These are phyloP conservation scores for Cordyceps militaris DNA, from an alignment of 2,329 filamentous ascomycete genomes.

Conservation along the genomic window DNA sequence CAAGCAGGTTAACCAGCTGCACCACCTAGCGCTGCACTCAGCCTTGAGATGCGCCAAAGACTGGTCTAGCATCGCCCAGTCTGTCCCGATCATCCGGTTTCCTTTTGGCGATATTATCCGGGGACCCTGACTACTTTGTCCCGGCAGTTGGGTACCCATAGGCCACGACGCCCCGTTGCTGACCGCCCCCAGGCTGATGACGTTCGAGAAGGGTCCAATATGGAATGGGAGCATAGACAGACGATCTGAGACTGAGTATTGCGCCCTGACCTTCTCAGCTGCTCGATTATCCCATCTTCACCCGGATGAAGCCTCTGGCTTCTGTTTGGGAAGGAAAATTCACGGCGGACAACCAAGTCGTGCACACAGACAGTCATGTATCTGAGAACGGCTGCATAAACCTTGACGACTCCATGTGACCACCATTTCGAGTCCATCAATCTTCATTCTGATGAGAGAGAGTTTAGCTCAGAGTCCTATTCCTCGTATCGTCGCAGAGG, in stretches of 20 bases:
- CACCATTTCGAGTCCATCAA: too few species aligned
- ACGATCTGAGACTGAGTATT: background rate
- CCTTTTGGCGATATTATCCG: background rate
- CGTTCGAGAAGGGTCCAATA: constrained; percentile 3
- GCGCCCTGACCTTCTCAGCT: background rate
- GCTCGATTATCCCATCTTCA: background rate
- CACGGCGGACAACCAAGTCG: background rate
- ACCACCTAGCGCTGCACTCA: background rate
- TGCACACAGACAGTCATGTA: background rate
- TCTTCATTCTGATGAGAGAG: too few species aligned
- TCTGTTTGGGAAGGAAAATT: background rate
- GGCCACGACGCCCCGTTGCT: background rate
- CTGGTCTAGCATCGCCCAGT: background rate
- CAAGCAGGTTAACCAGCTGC: background rate
- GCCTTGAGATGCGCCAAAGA: background rate
- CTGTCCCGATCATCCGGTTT: background rate
- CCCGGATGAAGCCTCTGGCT: background rate
- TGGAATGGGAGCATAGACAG: background rate
- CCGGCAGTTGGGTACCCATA: constrained; percentile 7
- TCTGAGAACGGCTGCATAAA: background rate
- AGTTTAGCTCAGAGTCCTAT: too few species aligned
- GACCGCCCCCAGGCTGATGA: constrained; percentile 1
- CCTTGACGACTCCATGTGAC: background rate
- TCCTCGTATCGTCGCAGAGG: background rate
- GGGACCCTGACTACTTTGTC: background rate